phyloP scores from a whole-genome alignment of 495 filamentous ascomycete genomes.

The Aspergillus cavernicola region DNA sequence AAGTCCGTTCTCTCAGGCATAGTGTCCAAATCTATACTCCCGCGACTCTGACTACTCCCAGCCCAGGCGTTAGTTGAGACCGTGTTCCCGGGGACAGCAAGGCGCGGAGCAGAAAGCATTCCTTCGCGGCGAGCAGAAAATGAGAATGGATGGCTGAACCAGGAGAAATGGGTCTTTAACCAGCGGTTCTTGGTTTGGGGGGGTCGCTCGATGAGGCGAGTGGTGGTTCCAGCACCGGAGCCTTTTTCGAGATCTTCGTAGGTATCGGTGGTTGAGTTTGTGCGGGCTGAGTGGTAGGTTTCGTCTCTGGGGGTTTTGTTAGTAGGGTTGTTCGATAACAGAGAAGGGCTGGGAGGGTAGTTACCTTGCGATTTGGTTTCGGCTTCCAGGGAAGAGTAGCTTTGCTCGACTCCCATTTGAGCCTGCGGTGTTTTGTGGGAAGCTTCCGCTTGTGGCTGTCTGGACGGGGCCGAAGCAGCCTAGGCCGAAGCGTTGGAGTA shows the following conservation, averaged over 20 bases:
- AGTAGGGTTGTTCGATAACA: not conserved
- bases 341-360: not conserved
- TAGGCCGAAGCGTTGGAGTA: constrained; percentile 17
- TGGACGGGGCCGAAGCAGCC: constrained; percentile 9
- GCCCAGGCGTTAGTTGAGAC: constrained; percentile 41
- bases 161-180: constrained; percentile 13
- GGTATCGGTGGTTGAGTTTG: not conserved
- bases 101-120: constrained; percentile 15
- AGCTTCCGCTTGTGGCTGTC: constrained; percentile 12
- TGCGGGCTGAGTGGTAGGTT: constrained; percentile 2
- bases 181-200: constrained; percentile 15
- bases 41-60: constrained; percentile 21
- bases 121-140: constrained; percentile 8
- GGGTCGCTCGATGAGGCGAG: not conserved
- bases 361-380: constrained; percentile 19
- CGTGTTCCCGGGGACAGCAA: constrained; percentile 24
- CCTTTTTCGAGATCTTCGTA: constrained; percentile 29
- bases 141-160: constrained; percentile 11
- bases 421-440: constrained; percentile 8
- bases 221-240: not conserved
- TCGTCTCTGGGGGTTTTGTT: constrained; percentile 9
- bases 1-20: constrained; percentile 16
- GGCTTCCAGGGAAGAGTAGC: constrained; percentile 24
- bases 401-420: constrained; percentile 24
- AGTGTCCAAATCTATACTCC: constrained; percentile 21